Evolutionary conservation across 306 rosid genomes (phyloP).

Genomic region (Corylus americana): DNA sequence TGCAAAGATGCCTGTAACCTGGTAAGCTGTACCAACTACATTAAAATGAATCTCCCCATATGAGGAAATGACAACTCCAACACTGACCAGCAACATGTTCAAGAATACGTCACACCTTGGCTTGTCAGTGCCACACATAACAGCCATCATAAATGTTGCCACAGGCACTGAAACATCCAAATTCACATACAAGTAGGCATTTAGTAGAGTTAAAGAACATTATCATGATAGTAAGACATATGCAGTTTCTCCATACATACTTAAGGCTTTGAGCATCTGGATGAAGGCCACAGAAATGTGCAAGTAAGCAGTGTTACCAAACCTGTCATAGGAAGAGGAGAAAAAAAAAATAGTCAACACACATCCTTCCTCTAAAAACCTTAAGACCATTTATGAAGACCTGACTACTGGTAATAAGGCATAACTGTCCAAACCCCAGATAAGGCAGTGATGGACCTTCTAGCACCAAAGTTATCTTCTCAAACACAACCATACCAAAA

Average conservation of each 20-base stretch:
- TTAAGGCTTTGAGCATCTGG: conserved; percentile 98
- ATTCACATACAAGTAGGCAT: conserved; percentile 24
- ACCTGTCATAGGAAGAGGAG: conserved; percentile 50
- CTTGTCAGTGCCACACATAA: conserved; percentile 86
- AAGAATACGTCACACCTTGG: conserved; percentile 90
- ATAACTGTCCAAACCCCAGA: background rate
- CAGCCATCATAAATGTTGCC: conserved; percentile 88
- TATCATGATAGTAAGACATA: conserved; percentile 7
- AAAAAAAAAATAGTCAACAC: background rate
- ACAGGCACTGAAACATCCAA: conserved; percentile 83
- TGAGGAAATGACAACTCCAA: conserved; percentile 93
- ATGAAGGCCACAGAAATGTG: conserved; percentile 98
- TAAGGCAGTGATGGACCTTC: background rate
- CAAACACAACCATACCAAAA: background rate
- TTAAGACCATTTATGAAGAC: background rate
- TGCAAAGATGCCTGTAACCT: conserved; percentile 91
- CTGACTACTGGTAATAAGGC: background rate
- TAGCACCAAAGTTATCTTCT: background rate
- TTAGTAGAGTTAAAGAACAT: background rate
- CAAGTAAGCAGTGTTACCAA: conserved; percentile 96
- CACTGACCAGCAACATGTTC: conserved; percentile 95
- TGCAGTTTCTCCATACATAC: conserved; percentile 49
- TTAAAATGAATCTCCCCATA: conserved; percentile 96
- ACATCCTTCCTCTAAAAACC: conserved; percentile 2
- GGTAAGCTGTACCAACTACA: conserved; percentile 86